Percentiles rank a stretch among this genome's conserved stretches.
phyloP scores from a whole-genome alignment of 768 basidiomycete species.

The Tricholoma flavovirens region DNA sequence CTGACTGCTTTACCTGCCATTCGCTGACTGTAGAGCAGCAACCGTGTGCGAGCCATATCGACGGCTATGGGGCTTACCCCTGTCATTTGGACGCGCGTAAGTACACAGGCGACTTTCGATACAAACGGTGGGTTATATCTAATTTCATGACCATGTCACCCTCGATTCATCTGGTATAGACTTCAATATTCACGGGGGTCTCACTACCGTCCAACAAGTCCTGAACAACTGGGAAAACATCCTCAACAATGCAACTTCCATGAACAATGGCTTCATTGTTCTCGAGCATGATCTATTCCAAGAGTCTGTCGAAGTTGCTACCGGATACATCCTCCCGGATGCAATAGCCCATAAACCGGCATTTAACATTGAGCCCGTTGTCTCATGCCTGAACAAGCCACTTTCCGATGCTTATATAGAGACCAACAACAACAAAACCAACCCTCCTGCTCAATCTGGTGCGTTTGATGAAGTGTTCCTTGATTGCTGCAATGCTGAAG shows the following conservation, averaged over 20 bases:
- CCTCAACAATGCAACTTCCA: constrained; percentile 49
- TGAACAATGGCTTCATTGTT: constrained; percentile 80
- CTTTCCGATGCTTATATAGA: constrained; percentile 72
- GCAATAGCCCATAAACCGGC: constrained; percentile 60
- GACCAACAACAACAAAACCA: constrained; percentile 66
- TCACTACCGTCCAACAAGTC: constrained; percentile 50
- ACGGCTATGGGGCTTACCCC: constrained; percentile 78
- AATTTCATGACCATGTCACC: constrained; percentile 3
- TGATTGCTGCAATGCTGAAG: constrained; percentile 37
- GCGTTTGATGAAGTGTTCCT: constrained; percentile 48
- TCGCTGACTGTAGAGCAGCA: constrained; percentile 34
- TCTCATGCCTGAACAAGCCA: constrained; percentile 55
- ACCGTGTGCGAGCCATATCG: constrained; percentile 82
- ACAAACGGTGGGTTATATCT: constrained; percentile 44
- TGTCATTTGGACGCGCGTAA: constrained; percentile 79
- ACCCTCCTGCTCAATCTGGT: constrained; percentile 51
- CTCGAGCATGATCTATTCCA: constrained; percentile 85
- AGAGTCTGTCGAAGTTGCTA: constrained; percentile 79
- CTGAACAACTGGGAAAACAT: constrained; percentile 71
- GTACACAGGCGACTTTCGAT: constrained; percentile 58
- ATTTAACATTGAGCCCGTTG: constrained; percentile 69
- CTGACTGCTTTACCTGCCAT: background rate
- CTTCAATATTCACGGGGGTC: constrained; percentile 73
- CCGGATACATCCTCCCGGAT: constrained; percentile 80
- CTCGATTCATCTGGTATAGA: constrained; percentile 36